These are phyloP conservation scores for Blumeriella jaapii DNA, from an alignment of 2,329 filamentous ascomycete genomes.

Conservation along the genomic window DNA sequence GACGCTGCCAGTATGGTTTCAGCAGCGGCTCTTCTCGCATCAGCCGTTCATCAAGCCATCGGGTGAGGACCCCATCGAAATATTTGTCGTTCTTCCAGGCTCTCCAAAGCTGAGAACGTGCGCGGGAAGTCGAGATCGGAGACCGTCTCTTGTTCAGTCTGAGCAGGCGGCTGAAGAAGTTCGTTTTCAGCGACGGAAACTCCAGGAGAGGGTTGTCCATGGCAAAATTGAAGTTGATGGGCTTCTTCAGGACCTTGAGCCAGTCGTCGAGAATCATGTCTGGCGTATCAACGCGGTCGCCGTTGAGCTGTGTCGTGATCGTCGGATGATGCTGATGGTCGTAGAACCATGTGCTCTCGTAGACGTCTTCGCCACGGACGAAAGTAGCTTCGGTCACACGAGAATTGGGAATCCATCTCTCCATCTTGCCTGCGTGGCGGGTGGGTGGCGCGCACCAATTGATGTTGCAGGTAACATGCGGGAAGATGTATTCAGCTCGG, in stretches of 20 bases:
- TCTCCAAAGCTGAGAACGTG: constrained; percentile 36
- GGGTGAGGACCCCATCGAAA: constrained; percentile 35
- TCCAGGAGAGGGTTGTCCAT: constrained; percentile 41
- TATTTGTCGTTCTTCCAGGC: constrained; percentile 34
- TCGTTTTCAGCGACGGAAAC: constrained; percentile 29
- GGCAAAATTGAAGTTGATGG: constrained; percentile 32
- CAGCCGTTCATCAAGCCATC: constrained; percentile 36
- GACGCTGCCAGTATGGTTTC: constrained; percentile 31
- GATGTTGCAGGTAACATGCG: constrained; percentile 41
- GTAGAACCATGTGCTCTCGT: constrained; percentile 38
- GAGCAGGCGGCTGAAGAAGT: constrained; percentile 26
- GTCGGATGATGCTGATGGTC: constrained; percentile 38
- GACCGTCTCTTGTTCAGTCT: constrained; percentile 29
- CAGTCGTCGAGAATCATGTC: constrained; percentile 41
- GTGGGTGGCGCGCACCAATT: constrained; percentile 42
- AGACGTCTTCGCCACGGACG: constrained; percentile 39
- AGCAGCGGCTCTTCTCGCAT: constrained; percentile 31
- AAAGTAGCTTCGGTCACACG: constrained; percentile 43
- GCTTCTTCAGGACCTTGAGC: constrained; percentile 33
- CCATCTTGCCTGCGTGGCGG: constrained; percentile 37
- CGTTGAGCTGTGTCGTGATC: constrained; percentile 38
- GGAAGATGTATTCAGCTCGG: constrained; percentile 40
- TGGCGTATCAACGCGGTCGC: constrained; percentile 37
- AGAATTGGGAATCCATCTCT: constrained; percentile 42
- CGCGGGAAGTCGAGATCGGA: constrained; percentile 32